phyloP scores from a whole-genome alignment of 202 grass and related monocot genomes.

The Carex arenaria region DNA sequence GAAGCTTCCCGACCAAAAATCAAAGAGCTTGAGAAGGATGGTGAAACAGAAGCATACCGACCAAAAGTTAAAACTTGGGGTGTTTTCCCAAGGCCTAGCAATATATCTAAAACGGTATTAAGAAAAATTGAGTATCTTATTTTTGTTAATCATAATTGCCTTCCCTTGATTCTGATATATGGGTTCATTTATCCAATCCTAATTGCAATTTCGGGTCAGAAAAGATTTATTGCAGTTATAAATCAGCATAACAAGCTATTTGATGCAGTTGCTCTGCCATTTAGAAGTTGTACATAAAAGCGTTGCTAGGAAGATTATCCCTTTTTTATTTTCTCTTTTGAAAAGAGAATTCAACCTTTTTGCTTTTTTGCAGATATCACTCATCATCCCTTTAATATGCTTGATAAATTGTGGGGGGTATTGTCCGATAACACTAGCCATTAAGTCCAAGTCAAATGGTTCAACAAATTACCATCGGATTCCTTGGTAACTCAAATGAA shows the following conservation, averaged over 20 bases:
- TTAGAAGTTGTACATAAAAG: background rate
- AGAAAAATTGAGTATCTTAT: background rate
- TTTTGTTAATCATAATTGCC: background rate
- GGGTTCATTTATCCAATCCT: background rate
- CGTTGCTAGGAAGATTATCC: background rate
- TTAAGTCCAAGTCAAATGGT: background rate
- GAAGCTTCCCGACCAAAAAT: slow-evolving; percentile 52
- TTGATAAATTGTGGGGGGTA: background rate
- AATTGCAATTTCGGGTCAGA: background rate
- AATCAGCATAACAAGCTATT: background rate
- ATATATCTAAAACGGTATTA: slow-evolving; percentile 92
- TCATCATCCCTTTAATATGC: background rate
- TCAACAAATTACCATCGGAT: background rate
- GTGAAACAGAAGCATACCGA: slow-evolving; percentile 39
- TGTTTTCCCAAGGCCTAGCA: slow-evolving; percentile 75
- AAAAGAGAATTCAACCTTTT: background rate
- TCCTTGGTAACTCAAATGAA: background rate
- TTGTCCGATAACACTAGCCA: background rate
- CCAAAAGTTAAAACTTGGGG: slow-evolving; percentile 87
- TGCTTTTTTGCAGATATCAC: background rate
- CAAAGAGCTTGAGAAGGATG: slow-evolving; percentile 27
- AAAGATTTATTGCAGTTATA: background rate
- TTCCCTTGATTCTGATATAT: background rate
- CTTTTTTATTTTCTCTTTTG: background rate
- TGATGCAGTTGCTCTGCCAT: background rate